Conservation (phyloP, 306 rosid genomes). For the Delonix regia region DNA sequence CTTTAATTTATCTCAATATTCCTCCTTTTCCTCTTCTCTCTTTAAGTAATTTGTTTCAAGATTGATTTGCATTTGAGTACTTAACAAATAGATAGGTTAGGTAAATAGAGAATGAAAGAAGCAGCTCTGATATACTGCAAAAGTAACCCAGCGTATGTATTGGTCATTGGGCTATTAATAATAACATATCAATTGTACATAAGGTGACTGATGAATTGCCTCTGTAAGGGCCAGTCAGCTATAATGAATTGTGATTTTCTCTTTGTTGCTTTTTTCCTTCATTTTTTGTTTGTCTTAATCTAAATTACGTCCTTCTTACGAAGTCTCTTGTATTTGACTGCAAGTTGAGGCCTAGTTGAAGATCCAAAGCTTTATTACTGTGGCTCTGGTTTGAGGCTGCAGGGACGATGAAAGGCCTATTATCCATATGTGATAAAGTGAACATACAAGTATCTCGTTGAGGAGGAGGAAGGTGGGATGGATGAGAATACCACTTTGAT, state of each 20-base stretch:
- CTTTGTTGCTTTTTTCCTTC: not conserved
- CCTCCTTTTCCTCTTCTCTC: not conserved
- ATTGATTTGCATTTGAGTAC: not conserved
- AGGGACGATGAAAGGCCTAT: conserved; percentile 46
- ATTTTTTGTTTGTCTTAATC: conserved; percentile 17
- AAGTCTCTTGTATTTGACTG: conserved; percentile 49
- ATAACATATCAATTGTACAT: conserved; percentile 25
- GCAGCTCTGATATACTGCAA: not conserved
- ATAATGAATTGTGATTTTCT: conserved; percentile 28
- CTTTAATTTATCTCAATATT: not conserved
- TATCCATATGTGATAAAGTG: conserved; percentile 52
- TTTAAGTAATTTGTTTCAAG: not conserved
- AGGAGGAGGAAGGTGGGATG: conserved; percentile 26
- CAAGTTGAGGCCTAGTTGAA: conserved; percentile 72
- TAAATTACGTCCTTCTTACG: conserved; percentile 44
- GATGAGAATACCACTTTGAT: conserved; percentile 50
- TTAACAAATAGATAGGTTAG: not conserved
- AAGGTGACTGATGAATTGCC: conserved; percentile 27
- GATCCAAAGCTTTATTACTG: conserved; percentile 66
- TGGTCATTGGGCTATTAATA: conserved; percentile 26
- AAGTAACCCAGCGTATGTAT: conserved; percentile 14
- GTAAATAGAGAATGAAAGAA: conserved; percentile 12
- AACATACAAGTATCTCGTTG: conserved; percentile 52
- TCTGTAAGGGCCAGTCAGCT: conserved; percentile 1
- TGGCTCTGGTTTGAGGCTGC: conserved; percentile 57